These are phyloP conservation scores for Gnetum montanum DNA, from an alignment of 75 land plant genomes.

Conservation along the genomic window DNA sequence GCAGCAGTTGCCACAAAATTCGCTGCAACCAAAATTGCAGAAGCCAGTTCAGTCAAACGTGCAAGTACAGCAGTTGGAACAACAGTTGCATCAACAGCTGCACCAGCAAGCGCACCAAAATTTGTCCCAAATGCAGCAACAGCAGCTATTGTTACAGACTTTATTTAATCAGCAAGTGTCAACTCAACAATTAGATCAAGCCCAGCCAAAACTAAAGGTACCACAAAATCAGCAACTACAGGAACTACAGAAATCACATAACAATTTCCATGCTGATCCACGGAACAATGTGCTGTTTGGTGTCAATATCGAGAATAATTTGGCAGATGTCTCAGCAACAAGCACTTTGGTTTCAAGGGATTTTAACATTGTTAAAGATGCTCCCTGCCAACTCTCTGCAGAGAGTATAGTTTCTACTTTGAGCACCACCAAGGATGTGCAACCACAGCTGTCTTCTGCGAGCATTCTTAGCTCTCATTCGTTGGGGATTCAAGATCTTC, in stretches of 20 bases:
- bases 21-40: neutral
- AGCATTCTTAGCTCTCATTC: conserved; percentile 44
- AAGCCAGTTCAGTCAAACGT: neutral
- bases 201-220: conserved; percentile 1
- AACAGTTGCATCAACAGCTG: neutral
- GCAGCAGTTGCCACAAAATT: neutral
- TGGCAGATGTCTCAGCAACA: conserved; percentile 35
- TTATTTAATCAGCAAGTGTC: neutral
- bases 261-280: conserved; percentile 22
- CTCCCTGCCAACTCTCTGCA: conserved; percentile 20
- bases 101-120: neutral
- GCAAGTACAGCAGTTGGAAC: neutral
- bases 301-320: conserved; percentile 15
- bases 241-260: neutral
- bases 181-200: neutral
- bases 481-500: conserved; percentile 36
- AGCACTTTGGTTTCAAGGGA: conserved; percentile 19
- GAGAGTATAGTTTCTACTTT: conserved; percentile 27
- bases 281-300: conserved; percentile 26
- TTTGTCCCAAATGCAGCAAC: too few relatives aligned
- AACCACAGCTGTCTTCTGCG: conserved; percentile 48
- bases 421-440: conserved; percentile 45
- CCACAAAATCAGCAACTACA: conserved; percentile 2
- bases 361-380: conserved; percentile 13
- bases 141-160: neutral